Conservation (phyloP, 352 stramenopile species). For the Phytopythium boreale region DNA sequence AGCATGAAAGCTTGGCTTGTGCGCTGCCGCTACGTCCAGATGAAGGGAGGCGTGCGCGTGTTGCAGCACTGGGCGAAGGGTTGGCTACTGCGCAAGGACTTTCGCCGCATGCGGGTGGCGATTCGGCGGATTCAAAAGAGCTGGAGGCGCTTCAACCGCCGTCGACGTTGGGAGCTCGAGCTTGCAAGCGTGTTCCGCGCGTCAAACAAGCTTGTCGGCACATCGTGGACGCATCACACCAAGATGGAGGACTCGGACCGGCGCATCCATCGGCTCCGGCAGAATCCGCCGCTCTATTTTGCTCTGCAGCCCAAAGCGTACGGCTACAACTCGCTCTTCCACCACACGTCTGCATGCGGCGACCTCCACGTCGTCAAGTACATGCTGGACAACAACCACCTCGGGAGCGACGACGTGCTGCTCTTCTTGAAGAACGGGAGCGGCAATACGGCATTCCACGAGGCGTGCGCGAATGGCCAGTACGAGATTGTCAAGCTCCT, state of each 20-base stretch:
- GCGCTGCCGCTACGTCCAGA: slow-evolving; percentile 34
- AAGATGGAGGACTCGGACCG: slow-evolving; percentile 74
- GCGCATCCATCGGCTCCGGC: slow-evolving; percentile 49
- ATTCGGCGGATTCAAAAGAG: slow-evolving; percentile 36
- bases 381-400: slow-evolving; percentile 42
- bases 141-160: slow-evolving; percentile 38
- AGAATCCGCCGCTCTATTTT: slow-evolving; percentile 46
- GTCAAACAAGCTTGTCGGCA: slow-evolving; percentile 9
- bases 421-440: slow-evolving; percentile 48
- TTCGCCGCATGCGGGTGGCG: slow-evolving; percentile 20
- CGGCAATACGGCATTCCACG: slow-evolving; percentile 66
- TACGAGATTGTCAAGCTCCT: slow-evolving; percentile 78
- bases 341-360: slow-evolving; percentile 53
- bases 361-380: slow-evolving; percentile 81
- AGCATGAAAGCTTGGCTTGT: slow-evolving; percentile 44
- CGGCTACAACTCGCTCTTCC: slow-evolving; percentile 71
- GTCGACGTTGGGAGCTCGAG: slow-evolving; percentile 37
- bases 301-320: slow-evolving; percentile 43
- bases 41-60: slow-evolving; percentile 21
- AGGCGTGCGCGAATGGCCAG: slow-evolving; percentile 56
- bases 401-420: slow-evolving; percentile 16
- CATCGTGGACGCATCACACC: slow-evolving; percentile 41
- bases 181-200: slow-evolving; percentile 47
- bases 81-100: slow-evolving; percentile 51
- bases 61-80: slow-evolving; percentile 57